Base-by-base conservation (phyloP, 768 basidiomycete species). In the Russula lepida region DNA sequence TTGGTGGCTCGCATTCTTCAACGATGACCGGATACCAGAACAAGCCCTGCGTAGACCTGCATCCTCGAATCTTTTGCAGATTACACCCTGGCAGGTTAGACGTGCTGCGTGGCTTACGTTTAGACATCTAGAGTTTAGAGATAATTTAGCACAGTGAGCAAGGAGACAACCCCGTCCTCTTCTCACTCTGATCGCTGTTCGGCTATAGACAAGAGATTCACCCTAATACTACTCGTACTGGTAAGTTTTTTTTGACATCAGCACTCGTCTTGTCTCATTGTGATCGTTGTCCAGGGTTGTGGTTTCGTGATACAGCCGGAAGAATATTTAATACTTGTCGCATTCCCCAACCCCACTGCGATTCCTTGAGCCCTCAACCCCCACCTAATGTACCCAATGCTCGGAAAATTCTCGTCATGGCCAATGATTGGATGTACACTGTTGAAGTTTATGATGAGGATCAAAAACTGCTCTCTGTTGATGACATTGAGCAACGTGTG, bases 1-100 rank as follows among this genome's bases (percentile, higher is more conserved):
- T 69, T 98, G 94, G 94, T 98, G 95, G 95, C 76, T 97, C 25
- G 78, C 91, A 2, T 89, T 94, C 70, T 76, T 79, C 46, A 85
- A 95, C 63, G 93, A 97, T 72, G 69, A 78, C 2, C 75, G 68
- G 21, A 78, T 89, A 46, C 92, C 86, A 8, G 72, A 69, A 7
- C 50, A 68, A 2, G 71, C 75, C 6, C 58, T 72, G 33, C 65
- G 58, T 0, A 66, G 69, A 7, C 67, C 65, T 57, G 46, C 37
- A 15, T 67, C 68, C 9, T 54, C 56, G 15, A 11, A 58, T 13
- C 25, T 7, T 33, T 71, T 69, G n/a, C 73, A 74, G 41, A 73
- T 88, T 53, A 88, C 86, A 0, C 79, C 83, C 19, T 93, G 92
- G 91, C 95, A 98, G 71, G 74, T 95, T 52, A 79, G 88, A 68